These are phyloP conservation scores for Monilinia fructigena DNA, from an alignment of 2,329 filamentous ascomycete species.

Conservation along the genomic window DNA sequence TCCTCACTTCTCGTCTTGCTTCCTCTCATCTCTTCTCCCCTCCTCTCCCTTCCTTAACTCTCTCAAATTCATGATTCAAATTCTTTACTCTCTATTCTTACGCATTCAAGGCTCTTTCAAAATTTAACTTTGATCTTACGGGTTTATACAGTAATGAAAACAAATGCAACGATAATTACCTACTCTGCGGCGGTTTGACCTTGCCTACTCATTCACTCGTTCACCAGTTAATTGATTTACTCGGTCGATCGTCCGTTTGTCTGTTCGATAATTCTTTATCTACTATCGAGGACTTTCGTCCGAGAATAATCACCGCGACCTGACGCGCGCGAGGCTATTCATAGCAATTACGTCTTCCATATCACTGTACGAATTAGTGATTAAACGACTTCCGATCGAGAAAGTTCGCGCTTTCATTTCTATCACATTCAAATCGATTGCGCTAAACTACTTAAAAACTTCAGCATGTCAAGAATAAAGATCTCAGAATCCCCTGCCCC, in stretches of 20 bases:
- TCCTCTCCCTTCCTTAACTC: background rate
- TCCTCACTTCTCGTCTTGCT: no score
- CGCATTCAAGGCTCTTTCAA: background rate
- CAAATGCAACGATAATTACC: background rate
- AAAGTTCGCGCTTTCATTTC: background rate
- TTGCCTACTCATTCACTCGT: background rate
- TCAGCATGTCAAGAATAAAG: conserved; percentile 30
- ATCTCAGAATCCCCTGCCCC: conserved; percentile 36
- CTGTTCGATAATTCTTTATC: background rate
- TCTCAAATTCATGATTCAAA: background rate
- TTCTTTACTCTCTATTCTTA: background rate
- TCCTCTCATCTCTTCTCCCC: background rate
- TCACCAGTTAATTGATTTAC: background rate
- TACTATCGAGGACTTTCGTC: conserved; percentile 4
- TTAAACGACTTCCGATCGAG: background rate
- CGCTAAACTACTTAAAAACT: conserved; percentile 20
- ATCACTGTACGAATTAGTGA: background rate
- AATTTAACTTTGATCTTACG: background rate
- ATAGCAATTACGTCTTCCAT: background rate
- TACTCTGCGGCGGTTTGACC: no score
- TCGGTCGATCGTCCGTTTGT: no score
- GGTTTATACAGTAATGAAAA: background rate
- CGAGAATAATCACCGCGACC: conserved; percentile 3
- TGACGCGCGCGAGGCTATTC: conserved; percentile 5
- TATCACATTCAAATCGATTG: background rate